A percentile compares a stretch with the other conserved stretches of the same genome.
phyloP scores from a whole-genome alignment of 306 rosid genomes.

The Pueraria montana region DNA sequence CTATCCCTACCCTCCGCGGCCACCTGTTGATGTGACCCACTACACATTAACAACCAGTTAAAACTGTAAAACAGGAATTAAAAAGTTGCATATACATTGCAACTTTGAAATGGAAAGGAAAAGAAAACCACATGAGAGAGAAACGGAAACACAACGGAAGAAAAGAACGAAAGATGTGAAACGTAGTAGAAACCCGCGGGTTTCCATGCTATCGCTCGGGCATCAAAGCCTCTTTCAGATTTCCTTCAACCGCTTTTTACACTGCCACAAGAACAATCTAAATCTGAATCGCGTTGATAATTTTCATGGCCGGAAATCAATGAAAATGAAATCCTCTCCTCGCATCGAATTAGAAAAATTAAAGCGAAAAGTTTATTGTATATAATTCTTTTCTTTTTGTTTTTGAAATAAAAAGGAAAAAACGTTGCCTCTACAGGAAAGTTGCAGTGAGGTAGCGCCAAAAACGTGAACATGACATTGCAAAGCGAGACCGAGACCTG shows the following conservation, averaged over 20 bases:
- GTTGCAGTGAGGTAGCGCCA: constrained; percentile 53
- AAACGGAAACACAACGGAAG: background rate
- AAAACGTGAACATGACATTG: constrained; percentile 51
- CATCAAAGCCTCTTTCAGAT: constrained; percentile 30
- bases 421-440: constrained; percentile 48
- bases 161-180: background rate
- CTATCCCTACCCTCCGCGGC: constrained; percentile 54
- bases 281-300: constrained; percentile 40
- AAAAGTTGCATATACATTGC: background rate
- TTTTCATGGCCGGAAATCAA: constrained; percentile 39
- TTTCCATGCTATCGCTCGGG: constrained; percentile 44
- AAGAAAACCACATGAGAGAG: constrained; percentile 40
- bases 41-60: constrained; percentile 62
- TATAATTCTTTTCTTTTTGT: too few relatives aligned
- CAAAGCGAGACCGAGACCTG: constrained; percentile 54
- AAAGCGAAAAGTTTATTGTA: background rate
- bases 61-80: constrained; percentile 50
- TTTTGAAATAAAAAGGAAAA: constrained; percentile 29
- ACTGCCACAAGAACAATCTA: constrained; percentile 54
- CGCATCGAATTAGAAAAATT: background rate
- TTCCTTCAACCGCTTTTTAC: background rate
- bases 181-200: constrained; percentile 32
- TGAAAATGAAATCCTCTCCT: constrained; percentile 23
- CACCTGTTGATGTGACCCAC: constrained; percentile 77
- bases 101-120: constrained; percentile 30